Conservation (phyloP, 192 early-diverging fungal species). For the Diversispora eburnea region DNA sequence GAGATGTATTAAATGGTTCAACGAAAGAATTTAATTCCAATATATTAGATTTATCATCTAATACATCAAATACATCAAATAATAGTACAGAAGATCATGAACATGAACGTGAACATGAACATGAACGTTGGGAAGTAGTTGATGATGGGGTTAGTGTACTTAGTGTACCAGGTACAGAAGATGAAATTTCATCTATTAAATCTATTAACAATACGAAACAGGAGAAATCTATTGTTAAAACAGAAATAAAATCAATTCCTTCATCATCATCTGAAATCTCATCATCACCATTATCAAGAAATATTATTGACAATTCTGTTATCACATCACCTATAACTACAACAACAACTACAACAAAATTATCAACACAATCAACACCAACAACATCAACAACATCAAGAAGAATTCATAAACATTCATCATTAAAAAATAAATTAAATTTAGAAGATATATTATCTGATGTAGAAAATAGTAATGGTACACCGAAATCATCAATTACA, state of each 20-base stretch:
- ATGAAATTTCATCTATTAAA: conserved; percentile 18
- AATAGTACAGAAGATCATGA: conserved; percentile 27
- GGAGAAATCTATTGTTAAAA: background rate
- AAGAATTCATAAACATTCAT: background rate
- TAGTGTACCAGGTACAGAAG: conserved; percentile 22
- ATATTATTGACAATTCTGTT: background rate
- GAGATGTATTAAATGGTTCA: conserved; percentile 48
- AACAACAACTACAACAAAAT: background rate
- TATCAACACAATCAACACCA: background rate
- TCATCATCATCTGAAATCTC: background rate
- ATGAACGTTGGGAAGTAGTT: conserved; percentile 31
- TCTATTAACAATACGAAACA: conserved; percentile 15
- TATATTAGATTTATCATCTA: conserved; percentile 23
- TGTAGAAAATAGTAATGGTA: conserved; percentile 3
- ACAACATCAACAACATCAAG: background rate
- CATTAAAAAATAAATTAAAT: conserved; percentile 5
- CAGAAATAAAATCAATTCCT: background rate
- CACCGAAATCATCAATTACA: conserved; percentile 23
- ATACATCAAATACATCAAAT: too few relatives aligned
- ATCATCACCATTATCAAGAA: background rate
- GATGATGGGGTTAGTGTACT: conserved; percentile 28
- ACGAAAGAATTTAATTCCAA: conserved; percentile 42
- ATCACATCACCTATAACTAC: background rate
- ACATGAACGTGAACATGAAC: conserved; percentile 16
- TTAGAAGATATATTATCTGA: conserved; percentile 22